Evolutionary conservation across 2,329 filamentous ascomycete genomes (phyloP), one percentile per base, ranked within the genome.

Genomic region (Tympanopsis confertula): DNA sequence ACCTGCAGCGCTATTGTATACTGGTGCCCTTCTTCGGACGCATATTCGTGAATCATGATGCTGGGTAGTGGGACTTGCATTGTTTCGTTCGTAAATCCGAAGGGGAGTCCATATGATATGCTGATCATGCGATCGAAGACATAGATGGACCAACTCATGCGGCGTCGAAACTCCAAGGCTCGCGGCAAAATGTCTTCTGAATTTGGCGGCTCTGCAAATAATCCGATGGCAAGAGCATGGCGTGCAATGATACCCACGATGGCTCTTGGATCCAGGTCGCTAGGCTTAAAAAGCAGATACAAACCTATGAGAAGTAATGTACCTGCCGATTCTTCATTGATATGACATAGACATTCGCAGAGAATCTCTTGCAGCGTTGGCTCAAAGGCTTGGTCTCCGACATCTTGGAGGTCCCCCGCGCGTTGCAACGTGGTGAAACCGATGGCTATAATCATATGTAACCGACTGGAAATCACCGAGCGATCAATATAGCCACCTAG

Each of bases 401-500:
- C 55, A 13, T 49, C 45, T 2, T 60, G 53, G 1, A 63, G 51
- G 39, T 65, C 57, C 1, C 62, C 62, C 2, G 60, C 62, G 1
- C 63, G 51, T 41, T 63, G 55, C 14, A 66, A 45, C 0, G 62
- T 66, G 0, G 61, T 65, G 37, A 58, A 62, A 0, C 63, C 63
- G 26, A 67, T 65, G 18, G 63, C 62, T 58, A 66, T 64, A 43
- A 66, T 53, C 4, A 66, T 55, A 41, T 62, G 62, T 3, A 65
- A 43, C 4, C 61, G 39, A 4, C 57, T 65, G 4, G 55, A 54
- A 20, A 54, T 53, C 17, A 48, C 41, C 22, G 54, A 52, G 4
- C 50, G 45, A n/a, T n/a, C n/a, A n/a, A n/a, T n/a, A n/a, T 4
- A 48, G 41, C 5, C 47, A 40, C 39, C 42, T 46, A 12, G 45